Conservation (phyloP, 768 basidiomycete species). For the Kwoniella bestiolae region DNA sequence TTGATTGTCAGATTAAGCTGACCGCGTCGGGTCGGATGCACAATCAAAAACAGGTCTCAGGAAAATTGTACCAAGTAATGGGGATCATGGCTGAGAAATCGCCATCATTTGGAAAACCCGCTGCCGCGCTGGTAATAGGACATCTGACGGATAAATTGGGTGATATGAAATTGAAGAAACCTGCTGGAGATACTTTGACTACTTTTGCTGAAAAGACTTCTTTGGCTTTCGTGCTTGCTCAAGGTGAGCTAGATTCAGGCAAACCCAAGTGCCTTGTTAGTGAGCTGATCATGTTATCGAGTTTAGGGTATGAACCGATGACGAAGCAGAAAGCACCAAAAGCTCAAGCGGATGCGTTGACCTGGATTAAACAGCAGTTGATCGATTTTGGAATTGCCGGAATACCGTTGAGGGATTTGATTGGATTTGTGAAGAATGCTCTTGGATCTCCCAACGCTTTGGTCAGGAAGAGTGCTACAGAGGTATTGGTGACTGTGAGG, state of each 20-base stretch:
- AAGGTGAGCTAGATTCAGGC: constrained; percentile 80
- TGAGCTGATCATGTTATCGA: background rate
- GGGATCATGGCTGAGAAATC: constrained; percentile 72
- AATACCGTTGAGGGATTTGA: constrained; percentile 76
- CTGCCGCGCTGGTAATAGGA: constrained; percentile 75
- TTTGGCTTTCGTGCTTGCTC: constrained; percentile 87
- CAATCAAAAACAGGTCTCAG: constrained; percentile 88
- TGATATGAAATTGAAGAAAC: constrained; percentile 94
- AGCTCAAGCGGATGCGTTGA: constrained; percentile 84
- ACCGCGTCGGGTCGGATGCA: too few species aligned
- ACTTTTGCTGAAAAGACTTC: constrained; percentile 89
- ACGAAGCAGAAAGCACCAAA: constrained; percentile 97
- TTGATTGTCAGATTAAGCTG: background rate
- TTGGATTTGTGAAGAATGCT: constrained; percentile 85
- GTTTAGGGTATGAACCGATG: constrained; percentile 84
- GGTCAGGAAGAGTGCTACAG: constrained; percentile 92
- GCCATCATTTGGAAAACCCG: constrained; percentile 82
- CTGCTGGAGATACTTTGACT: constrained; percentile 83
- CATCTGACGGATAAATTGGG: constrained; percentile 93
- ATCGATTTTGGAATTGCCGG: constrained; percentile 90
- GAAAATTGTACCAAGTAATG: constrained; percentile 83
- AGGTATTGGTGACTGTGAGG: constrained; percentile 85
- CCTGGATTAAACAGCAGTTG: constrained; percentile 84
- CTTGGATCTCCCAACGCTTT: constrained; percentile 92
- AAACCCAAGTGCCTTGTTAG: too few species aligned